These are phyloP conservation scores for Fabrea salina DNA, from an alignment of 169 alveolate genomes.

Conservation along the genomic window DNA sequence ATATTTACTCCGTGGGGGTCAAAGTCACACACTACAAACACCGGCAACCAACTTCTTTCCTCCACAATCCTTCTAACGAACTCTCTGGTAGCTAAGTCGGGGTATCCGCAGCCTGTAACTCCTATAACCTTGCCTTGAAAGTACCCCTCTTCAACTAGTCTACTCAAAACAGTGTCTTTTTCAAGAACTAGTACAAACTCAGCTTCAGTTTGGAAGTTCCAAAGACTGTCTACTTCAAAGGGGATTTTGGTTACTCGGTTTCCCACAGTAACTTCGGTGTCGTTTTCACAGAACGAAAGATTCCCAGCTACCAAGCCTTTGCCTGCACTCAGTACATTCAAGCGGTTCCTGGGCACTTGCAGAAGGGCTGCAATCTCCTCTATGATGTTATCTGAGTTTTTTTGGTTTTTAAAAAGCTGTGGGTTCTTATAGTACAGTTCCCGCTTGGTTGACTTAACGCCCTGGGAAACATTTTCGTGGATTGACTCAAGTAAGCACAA, in stretches of 20 bases:
- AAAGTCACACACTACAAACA: conserved; percentile 22
- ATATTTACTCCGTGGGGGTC: conserved; percentile 35
- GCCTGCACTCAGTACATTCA: background rate
- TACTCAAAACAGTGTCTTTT: conserved; percentile 25
- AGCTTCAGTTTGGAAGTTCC: conserved; percentile 8
- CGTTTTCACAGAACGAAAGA: background rate
- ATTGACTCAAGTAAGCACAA: background rate
- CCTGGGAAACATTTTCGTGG: background rate
- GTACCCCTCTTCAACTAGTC: conserved; percentile 17
- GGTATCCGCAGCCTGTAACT: conserved; percentile 33
- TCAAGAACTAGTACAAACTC: conserved; percentile 28
- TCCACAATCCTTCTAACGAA: background rate
- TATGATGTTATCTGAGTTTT: conserved; percentile 4
- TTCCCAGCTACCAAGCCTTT: conserved; percentile 21
- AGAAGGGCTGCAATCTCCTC: background rate
- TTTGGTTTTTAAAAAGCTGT: background rate
- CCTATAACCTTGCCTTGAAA: background rate
- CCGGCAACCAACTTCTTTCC: conserved; percentile 13
- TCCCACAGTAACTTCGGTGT: background rate
- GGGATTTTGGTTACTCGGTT: conserved; percentile 5
- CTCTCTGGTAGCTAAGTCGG: conserved; percentile 20
- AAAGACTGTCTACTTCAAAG: background rate
- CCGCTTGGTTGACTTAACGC: conserved; percentile 22
- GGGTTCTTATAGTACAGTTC: conserved; percentile 23
- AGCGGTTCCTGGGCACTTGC: conserved; percentile 26